phyloP scores from a whole-genome alignment of 139 green algal species.

The Picochlorum sp. region DNA sequence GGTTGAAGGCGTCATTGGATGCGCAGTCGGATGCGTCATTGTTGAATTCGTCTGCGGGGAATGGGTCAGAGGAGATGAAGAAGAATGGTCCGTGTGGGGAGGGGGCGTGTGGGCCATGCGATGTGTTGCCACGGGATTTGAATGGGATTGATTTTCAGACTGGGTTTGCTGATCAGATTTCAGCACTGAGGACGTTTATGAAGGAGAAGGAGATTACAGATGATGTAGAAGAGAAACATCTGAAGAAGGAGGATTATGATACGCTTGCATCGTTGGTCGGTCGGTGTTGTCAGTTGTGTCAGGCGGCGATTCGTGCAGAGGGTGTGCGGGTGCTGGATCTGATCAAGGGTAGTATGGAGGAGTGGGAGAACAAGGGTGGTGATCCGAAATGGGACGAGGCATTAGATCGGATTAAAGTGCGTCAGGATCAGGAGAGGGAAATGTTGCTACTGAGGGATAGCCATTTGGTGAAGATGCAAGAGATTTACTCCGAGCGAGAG shows the following conservation, averaged over 20 bases:
- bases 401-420: constrained; percentile 24
- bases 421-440: constrained; percentile 20
- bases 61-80: background rate
- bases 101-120: background rate
- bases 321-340: constrained; percentile 25
- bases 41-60: background rate
- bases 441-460: constrained; percentile 24
- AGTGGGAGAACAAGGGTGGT: background rate
- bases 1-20: constrained; percentile 22
- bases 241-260: background rate
- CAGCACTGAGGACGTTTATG: constrained; percentile 9
- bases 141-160: constrained; percentile 24
- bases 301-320: constrained; percentile 25
- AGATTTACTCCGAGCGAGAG: constrained; percentile 34
- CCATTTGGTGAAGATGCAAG: constrained; percentile 29
- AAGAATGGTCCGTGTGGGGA: background rate
- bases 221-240: background rate
- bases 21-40: constrained; percentile 3
- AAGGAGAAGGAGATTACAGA: constrained; percentile 12
- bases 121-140: constrained; percentile 19
- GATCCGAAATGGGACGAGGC: background rate
- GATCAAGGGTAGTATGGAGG: constrained; percentile 1
- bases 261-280: constrained; percentile 18
- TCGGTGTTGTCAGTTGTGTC: constrained; percentile 32
- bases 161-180: constrained; percentile 21